Conservation (phyloP, 192 early-diverging fungal genomes). For the Lobosporangium transversale region DNA sequence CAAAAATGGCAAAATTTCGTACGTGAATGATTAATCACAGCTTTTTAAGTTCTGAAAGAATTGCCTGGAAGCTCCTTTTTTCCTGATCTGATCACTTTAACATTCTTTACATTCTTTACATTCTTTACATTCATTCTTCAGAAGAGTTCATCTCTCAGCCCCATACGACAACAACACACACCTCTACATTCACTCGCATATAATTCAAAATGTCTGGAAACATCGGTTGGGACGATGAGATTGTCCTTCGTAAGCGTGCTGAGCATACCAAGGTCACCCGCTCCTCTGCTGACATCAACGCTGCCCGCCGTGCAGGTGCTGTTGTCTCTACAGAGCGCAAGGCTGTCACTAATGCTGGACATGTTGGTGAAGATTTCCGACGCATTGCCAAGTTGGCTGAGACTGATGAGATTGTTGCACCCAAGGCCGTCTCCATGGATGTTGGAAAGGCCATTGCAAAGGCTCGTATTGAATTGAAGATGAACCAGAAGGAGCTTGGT, state of each 20-base stretch:
- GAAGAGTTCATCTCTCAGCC: not conserved
- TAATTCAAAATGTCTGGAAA: constrained; percentile 47
- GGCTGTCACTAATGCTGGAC: constrained; percentile 66
- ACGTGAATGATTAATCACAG: not conserved
- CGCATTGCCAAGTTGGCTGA: constrained; percentile 89
- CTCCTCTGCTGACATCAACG: constrained; percentile 73
- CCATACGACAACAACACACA: too few relatives aligned
- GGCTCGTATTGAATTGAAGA: constrained; percentile 75
- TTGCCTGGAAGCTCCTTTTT: constrained; percentile 6
- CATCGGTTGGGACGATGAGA: constrained; percentile 77
- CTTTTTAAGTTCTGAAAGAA: constrained; percentile 5
- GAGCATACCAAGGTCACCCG: constrained; percentile 68
- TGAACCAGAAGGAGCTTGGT: constrained; percentile 92
- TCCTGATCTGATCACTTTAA: constrained; percentile 8
- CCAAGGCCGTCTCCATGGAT: constrained; percentile 70
- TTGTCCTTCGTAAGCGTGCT: constrained; percentile 84
- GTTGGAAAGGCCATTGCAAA: constrained; percentile 87
- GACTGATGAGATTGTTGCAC: constrained; percentile 83
- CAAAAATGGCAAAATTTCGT: not conserved
- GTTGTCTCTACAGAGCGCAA: constrained; percentile 82
- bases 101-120: not conserved
- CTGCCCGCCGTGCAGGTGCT: constrained; percentile 78
- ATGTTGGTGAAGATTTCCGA: constrained; percentile 73
- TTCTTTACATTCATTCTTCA: too few relatives aligned
- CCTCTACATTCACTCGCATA: too few relatives aligned